Base-by-base conservation (phyloP, 73 alveolate genomes). In the Tetrahymena elliotti region DNA sequence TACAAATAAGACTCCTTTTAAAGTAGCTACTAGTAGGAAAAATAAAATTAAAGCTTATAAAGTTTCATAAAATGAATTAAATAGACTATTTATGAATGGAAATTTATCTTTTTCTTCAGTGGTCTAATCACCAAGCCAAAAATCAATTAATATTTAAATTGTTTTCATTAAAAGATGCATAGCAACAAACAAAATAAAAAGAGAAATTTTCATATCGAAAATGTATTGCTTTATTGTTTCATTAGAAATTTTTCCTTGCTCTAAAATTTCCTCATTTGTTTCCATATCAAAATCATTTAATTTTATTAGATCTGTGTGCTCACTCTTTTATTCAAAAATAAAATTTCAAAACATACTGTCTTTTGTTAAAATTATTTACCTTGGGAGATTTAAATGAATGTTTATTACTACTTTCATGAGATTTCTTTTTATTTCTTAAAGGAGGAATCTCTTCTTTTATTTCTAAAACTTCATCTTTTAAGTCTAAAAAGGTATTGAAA, bases 111-210 rank as follows among this genome's bases (percentile, higher is more conserved):
- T 88, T 36, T 88, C 95, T 31, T 41, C 40, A 31, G 94, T 94
- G 15, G 92, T 94, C 24, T 94, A 88, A 38, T 94, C 84, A 52
- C 96, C 93, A 10, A 94, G 38, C 96, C 96, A 94, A 36, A 94
- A 94, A 94, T 94, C 96, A 24, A 94, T 88, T 37, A 94, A 3
- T 35, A 84, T 94, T 53, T 94, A 84, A 38, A 93, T 94, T 40
- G 93, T 53, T 82, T 84, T 94, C 40, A 94, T 18, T 31, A 88
- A 18, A 39, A 94, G 47, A 16, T 84, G 39, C 20, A 94, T 24
- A 11, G 54, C 53, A 4, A 94, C 37, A 35, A 92, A 88, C 7
- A 41, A 41, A 39, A 52, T 35, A 18, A 94, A 68, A 35, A 94
- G 37, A 15, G 47, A 84, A 18, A 41, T 41, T 35, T 93, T 38